Percentiles rank a stretch among this genome's conserved stretches.
Conservation (phyloP, 352 stramenopile genomes). For the Phytopythium chamaehyphon region DNA sequence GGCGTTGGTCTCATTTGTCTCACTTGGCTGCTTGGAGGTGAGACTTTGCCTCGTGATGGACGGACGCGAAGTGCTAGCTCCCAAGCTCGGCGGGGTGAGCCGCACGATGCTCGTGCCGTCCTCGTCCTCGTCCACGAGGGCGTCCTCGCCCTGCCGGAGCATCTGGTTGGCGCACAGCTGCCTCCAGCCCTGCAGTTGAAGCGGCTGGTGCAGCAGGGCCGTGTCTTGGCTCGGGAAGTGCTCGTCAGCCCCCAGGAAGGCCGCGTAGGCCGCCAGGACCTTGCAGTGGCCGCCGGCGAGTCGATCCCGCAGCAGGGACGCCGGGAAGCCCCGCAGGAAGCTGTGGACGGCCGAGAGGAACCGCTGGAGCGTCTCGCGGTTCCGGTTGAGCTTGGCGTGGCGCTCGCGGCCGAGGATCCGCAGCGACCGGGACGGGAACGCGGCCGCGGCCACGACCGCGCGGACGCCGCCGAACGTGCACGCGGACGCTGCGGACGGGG, state of each 20-base stretch:
- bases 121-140: slow-evolving; percentile 11
- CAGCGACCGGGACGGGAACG: not conserved
- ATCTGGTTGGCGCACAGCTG: slow-evolving; percentile 49
- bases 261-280: slow-evolving; percentile 41
- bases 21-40: not conserved
- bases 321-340: slow-evolving; percentile 36
- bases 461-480: slow-evolving; percentile 7
- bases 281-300: slow-evolving; percentile 31
- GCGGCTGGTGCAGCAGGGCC: slow-evolving; percentile 31
- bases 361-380: slow-evolving; percentile 29
- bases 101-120: slow-evolving; percentile 14
- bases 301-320: slow-evolving; percentile 28
- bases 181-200: slow-evolving; percentile 48
- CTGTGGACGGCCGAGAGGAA: slow-evolving; percentile 40
- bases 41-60: slow-evolving; percentile 2
- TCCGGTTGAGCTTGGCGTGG: slow-evolving; percentile 10
- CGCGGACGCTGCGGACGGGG: not conserved
- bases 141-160: slow-evolving; percentile 28
- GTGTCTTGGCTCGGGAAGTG: slow-evolving; percentile 35
- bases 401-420: slow-evolving; percentile 7
- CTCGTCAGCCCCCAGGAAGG: slow-evolving; percentile 40
- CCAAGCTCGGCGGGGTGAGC: slow-evolving; percentile 8
- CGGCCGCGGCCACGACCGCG: not conserved
- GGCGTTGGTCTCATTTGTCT: slow-evolving; percentile 3
- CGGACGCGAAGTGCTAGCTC: slow-evolving; percentile 7